Percentiles rank a stretch among this genome's conserved stretches.
These are phyloP conservation scores for Xerocomus amazonicus DNA, from an alignment of 1,284 basidiomycete genomes.

Conservation along the genomic window DNA sequence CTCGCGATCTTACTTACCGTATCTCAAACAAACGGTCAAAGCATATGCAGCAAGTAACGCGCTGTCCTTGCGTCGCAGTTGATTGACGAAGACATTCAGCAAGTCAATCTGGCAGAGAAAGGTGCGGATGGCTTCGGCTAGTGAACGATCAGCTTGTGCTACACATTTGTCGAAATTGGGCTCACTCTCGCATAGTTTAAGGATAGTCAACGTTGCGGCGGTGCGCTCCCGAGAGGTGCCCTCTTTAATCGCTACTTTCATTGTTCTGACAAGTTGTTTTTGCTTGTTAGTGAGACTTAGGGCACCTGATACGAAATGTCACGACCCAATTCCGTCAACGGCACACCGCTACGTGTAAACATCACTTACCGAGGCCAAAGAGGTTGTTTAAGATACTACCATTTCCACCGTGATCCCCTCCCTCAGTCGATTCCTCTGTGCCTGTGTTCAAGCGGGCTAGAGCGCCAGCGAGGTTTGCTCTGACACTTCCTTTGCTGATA, in stretches of 20 bases:
- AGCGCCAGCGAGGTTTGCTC: conserved; percentile 17
- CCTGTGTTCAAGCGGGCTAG: conserved; percentile 8
- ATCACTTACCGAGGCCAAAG: conserved; percentile 22
- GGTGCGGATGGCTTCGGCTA: background rate
- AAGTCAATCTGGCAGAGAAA: background rate
- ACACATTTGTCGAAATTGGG: background rate
- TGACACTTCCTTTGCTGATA: conserved; percentile 3
- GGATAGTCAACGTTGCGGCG: background rate
- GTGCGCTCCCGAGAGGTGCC: background rate
- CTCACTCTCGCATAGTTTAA: background rate
- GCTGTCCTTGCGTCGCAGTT: conserved; percentile 4
- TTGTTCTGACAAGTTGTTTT: background rate
- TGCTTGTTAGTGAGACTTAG: background rate
- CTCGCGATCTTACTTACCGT: conserved; percentile 5
- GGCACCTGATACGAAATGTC: background rate
- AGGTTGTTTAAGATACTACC: conserved; percentile 9
- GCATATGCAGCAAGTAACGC: conserved; percentile 7
- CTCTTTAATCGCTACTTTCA: background rate
- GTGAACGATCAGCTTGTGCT: background rate
- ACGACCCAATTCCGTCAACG: background rate
- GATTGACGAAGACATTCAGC: conserved; percentile 5
- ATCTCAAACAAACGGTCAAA: conserved; percentile 9
- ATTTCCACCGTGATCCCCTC: no score
- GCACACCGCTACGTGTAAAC: background rate
- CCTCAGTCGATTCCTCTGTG: background rate